Base-by-base conservation (phyloP, 495 filamentous ascomycete genomes). In the Opeltia flavorubescens region DNA sequence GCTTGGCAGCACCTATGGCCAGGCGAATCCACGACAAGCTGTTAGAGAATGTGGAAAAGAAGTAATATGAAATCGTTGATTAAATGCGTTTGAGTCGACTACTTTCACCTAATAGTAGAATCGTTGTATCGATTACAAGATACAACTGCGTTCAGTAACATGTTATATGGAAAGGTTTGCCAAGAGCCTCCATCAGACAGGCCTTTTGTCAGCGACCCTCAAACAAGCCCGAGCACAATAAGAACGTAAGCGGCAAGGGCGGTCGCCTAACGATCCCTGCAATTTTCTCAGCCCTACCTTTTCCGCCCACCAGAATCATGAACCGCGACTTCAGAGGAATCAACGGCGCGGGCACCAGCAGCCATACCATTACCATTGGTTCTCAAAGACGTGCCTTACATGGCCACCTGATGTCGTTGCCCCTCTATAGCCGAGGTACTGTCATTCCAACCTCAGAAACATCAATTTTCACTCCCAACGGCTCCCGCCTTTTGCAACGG, bases 271-370 rank as follows among this genome's bases (percentile, higher is more conserved):
- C 11, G 4, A 40, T 40, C 20, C 21, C 38, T 25, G 38, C 38
- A 6, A n/a, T n/a, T 1, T 18, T n/a, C 34, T 18, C 34, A 36
- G 34, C 34, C 34, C 34, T 36, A 36, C 34, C n/a, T 18, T 17
- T 15, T 35, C 12, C 18, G 5, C 33, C 6, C 29, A 31, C 33
- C 15, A 6, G 12, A 36, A 18, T n/a, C 34, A 18, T 17, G 20
- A n/a, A 18, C 15, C 34, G 8, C n/a, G n/a, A 17, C 34, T 36
- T 36, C 34, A 36, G n/a, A 17, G 11, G 20, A 36, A 36, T 36
- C 15, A 36, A n/a, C 38, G 38, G 38, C 21, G 38, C 38, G 38
- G 38, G 38, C 38, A 41, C 38, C 38, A 41, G 38, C 35, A 41
- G 29, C 29, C 6, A 2, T 41, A 20, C 38, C 20, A 24, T 6